Conservation (phyloP, 31 red algal genomes). For the Odonthalia washingtoniensis region DNA sequence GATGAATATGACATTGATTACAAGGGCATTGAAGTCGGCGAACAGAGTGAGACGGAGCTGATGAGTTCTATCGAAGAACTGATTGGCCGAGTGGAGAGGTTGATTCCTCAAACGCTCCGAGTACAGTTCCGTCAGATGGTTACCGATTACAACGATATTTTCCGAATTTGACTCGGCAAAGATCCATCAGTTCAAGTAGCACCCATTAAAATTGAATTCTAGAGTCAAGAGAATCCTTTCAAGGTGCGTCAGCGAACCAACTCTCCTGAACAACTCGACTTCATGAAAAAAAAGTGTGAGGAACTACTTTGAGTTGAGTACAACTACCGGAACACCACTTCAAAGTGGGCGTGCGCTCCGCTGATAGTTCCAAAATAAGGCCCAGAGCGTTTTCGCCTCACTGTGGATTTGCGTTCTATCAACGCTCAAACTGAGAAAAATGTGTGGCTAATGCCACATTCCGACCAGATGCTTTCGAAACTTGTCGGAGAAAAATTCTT, state of each 20-base stretch:
- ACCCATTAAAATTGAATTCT: background rate
- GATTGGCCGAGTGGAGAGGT: background rate
- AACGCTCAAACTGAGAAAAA: conserved; percentile 19
- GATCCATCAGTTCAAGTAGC: background rate
- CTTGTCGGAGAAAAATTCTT: conserved; percentile 20
- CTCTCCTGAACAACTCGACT: conserved; percentile 32
- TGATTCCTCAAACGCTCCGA: background rate
- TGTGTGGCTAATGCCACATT: conserved; percentile 54
- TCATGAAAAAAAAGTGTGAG: conserved; percentile 35
- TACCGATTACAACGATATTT: background rate
- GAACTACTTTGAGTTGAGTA: conserved; percentile 45
- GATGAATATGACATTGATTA: conserved; percentile 65
- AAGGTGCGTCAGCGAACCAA: conserved; percentile 22
- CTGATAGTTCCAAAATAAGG: conserved; percentile 55
- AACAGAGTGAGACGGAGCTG: conserved; percentile 2
- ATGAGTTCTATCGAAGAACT: conserved; percentile 2
- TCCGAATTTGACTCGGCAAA: background rate
- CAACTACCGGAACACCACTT: conserved; percentile 18
- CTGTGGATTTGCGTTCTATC: conserved; percentile 29
- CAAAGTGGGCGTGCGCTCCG: conserved; percentile 59
- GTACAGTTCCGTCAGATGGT: background rate
- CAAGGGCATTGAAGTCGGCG: conserved; percentile 53
- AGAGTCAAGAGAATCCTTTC: background rate
- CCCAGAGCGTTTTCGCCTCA: conserved; percentile 49
- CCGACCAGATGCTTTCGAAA: conserved; percentile 27